Percentiles rank a stretch among this genome's conserved stretches.
Conservation (phyloP, 805 yeast species). For the Metschnikowia rubicola region DNA sequence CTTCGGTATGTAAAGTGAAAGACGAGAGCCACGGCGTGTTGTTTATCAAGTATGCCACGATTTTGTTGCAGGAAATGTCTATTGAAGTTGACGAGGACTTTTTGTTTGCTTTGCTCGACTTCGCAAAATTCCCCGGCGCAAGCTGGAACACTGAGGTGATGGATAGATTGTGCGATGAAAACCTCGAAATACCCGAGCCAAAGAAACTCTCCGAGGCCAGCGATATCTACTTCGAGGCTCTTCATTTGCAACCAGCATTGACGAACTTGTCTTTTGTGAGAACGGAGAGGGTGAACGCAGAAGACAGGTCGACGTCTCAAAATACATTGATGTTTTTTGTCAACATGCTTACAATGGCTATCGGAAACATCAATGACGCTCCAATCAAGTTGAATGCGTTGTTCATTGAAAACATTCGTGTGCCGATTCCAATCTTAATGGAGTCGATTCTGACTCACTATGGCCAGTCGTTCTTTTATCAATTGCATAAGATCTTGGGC, state of each 20-base stretch:
- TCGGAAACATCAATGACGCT: conserved; percentile 96
- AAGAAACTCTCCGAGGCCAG: conserved; percentile 49
- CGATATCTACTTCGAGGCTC: conserved; percentile 87
- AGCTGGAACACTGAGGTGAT: conserved; percentile 53
- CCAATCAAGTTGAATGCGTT: conserved; percentile 87
- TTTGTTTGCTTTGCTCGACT: conserved; percentile 74
- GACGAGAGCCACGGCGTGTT: conserved; percentile 89
- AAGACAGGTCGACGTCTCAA: conserved; percentile 58
- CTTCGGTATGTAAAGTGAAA: conserved; percentile 76
- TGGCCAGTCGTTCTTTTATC: conserved; percentile 87
- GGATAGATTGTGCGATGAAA: conserved; percentile 59
- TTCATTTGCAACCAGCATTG: conserved; percentile 89
- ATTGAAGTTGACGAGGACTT: conserved; percentile 94
- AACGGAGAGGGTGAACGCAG: conserved; percentile 71
- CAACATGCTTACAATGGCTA: conserved; percentile 90
- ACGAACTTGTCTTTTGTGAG: conserved; percentile 87
- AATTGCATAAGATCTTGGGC: conserved; percentile 87
- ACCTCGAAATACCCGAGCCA: conserved; percentile 70
- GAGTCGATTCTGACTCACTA: conserved; percentile 80
- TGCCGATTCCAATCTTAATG: conserved; percentile 70
- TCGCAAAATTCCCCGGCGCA: conserved; percentile 77
- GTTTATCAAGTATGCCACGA: conserved; percentile 87
- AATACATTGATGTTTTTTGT: conserved; percentile 72
- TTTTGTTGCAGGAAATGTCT: conserved; percentile 85
- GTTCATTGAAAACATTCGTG: conserved; percentile 82